Percentiles rank a stretch among this genome's conserved stretches.
Conservation (phyloP, 1,139 yeast species). For the Suhomyces panamericanus region DNA sequence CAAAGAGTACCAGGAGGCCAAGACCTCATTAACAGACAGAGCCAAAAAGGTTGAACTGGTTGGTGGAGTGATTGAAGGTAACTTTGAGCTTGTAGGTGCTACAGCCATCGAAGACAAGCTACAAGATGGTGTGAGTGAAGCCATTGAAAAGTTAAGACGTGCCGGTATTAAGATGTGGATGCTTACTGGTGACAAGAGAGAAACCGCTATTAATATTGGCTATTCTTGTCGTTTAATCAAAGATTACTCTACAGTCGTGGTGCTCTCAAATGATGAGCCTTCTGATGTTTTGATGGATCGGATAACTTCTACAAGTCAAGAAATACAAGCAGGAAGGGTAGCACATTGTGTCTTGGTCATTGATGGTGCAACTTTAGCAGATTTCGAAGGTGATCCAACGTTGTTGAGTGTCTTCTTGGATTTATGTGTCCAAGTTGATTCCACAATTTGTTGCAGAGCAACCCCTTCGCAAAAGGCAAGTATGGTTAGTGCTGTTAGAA, state of each 20-base stretch:
- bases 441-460: conserved; percentile 94
- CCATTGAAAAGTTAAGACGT: conserved; percentile 85
- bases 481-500: conserved; percentile 78
- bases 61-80: conserved; percentile 70
- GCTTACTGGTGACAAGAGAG: conserved; percentile 97
- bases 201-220: conserved; percentile 96
- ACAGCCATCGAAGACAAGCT: conserved; percentile 97
- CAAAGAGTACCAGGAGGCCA: conserved; percentile 66
- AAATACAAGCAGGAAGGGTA: conserved; percentile 63
- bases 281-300: conserved; percentile 50
- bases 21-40: conserved; percentile 71
- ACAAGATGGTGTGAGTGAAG: conserved; percentile 93
- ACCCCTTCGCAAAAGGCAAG: conserved; percentile 95
- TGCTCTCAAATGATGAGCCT: conserved; percentile 62
- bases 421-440: conserved; percentile 81
- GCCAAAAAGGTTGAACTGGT: conserved; percentile 63
- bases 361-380: conserved; percentile 81
- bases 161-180: conserved; percentile 97
- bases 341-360: conserved; percentile 95
- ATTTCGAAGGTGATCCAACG: conserved; percentile 70
- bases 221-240: conserved; percentile 90
- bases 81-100: conserved; percentile 76
- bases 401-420: conserved; percentile 76
- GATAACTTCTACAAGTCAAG: conserved; percentile 61
- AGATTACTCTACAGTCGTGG: conserved; percentile 87